Conservation (phyloP, 345 rosid species). For the Garcia nutans region DNA sequence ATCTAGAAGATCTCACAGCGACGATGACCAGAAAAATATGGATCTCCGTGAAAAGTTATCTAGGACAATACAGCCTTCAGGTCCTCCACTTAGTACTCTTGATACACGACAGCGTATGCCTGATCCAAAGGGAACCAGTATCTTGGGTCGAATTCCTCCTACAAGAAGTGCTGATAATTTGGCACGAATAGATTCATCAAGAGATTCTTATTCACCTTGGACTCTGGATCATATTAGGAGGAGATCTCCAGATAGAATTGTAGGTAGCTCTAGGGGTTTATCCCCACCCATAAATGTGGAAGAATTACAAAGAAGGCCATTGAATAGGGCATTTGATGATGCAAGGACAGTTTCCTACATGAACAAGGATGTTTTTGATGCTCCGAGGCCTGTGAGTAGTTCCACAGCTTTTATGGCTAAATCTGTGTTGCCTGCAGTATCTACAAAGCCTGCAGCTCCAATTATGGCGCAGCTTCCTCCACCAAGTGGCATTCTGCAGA, state of each 20-base stretch:
- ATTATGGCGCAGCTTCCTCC: slow-evolving; percentile 51
- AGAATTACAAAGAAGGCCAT: slow-evolving; percentile 48
- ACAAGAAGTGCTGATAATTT: slow-evolving; percentile 54
- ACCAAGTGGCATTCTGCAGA: slow-evolving; percentile 43
- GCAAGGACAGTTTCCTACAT: slow-evolving; percentile 54
- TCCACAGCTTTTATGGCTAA: slow-evolving; percentile 50
- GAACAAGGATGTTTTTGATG: slow-evolving; percentile 53
- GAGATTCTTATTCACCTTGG: slow-evolving; percentile 65
- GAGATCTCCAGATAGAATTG: slow-evolving; percentile 66
- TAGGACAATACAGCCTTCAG: slow-evolving; percentile 48
- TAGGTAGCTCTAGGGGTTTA: slow-evolving; percentile 55
- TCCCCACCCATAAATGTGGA: slow-evolving; percentile 58
- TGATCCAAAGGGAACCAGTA: slow-evolving; percentile 45
- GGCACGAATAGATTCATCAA: slow-evolving; percentile 44
- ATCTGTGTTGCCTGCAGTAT: slow-evolving; percentile 48
- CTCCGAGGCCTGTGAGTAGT: slow-evolving; percentile 47
- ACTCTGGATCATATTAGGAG: slow-evolving; percentile 58
- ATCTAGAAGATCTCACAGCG: slow-evolving; percentile 46
- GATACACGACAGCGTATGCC: slow-evolving; percentile 42
- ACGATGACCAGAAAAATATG: slow-evolving; percentile 39
- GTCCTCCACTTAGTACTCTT: slow-evolving; percentile 20
- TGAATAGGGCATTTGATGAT: slow-evolving; percentile 54
- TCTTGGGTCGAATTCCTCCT: slow-evolving; percentile 45
- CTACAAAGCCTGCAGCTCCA: slow-evolving; percentile 52
- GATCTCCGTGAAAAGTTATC: slow-evolving; percentile 85